Evolutionary conservation across 2,329 filamentous ascomycete species (phyloP).

Genomic region (Coniochaeta sp.): DNA sequence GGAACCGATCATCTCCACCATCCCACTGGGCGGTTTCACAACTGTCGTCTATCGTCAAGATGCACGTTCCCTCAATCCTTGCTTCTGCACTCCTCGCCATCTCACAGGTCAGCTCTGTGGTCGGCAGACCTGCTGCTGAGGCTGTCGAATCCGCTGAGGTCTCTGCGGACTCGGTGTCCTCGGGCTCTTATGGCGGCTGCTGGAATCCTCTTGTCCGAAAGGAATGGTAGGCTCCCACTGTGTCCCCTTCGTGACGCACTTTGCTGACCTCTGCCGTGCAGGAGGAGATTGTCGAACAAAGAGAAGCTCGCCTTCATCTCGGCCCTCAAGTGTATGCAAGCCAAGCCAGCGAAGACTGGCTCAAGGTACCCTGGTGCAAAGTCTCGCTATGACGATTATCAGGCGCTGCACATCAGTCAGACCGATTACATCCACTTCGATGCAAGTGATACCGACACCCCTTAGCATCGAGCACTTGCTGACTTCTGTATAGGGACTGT

Average conservation of each 20-base stretch:
- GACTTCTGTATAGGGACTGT: slow-evolving; percentile 9
- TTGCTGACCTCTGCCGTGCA: slow-evolving; percentile 1
- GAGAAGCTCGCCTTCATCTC: slow-evolving; percentile 30
- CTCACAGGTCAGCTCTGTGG: background rate
- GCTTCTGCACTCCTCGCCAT: background rate
- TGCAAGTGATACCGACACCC: background rate
- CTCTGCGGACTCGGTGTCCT: background rate
- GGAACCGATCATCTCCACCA: background rate
- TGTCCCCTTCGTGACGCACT: background rate
- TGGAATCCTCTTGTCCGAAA: background rate
- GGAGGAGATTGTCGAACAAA: slow-evolving; percentile 14
- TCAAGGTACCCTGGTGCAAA: slow-evolving; percentile 24
- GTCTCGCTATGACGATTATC: slow-evolving; percentile 38
- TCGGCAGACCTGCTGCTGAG: background rate
- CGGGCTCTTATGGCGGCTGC: background rate
- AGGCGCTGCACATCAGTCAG: slow-evolving; percentile 33
- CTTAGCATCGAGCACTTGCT: too few relatives aligned
- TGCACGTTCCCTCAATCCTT: slow-evolving; percentile 2
- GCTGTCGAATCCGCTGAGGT: background rate
- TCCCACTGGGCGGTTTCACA: background rate
- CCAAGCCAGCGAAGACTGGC: slow-evolving; percentile 19
- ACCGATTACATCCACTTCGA: slow-evolving; percentile 28
- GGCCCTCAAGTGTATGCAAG: slow-evolving; percentile 31
- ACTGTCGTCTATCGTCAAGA: background rate
- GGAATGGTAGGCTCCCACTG: background rate